Evolutionary conservation across 148 eudicot genomes (phyloP).

Genomic region (Heliamphora exappendiculata): DNA sequence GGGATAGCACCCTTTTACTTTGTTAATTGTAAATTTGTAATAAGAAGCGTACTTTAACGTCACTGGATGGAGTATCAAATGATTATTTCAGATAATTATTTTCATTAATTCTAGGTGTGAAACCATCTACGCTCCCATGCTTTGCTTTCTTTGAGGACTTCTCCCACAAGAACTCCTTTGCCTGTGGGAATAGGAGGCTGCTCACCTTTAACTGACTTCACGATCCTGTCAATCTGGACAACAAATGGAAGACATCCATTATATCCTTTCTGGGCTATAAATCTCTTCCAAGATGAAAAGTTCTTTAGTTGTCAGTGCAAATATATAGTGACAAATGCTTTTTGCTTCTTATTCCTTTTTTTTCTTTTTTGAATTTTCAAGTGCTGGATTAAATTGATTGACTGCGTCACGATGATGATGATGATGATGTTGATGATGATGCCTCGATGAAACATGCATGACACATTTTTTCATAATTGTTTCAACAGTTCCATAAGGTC

Average conservation of each 20-base stretch:
- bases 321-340: background rate
- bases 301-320: background rate
- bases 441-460: background rate
- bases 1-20: too few species aligned
- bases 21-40: too few species aligned
- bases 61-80: too few species aligned
- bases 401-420: background rate
- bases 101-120: too few species aligned
- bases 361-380: too few species aligned
- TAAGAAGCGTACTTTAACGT: too few species aligned
- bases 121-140: too few species aligned
- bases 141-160: too few species aligned
- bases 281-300: background rate
- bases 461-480: background rate
- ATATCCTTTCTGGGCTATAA: background rate
- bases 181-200: too few species aligned
- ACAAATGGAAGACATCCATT: background rate
- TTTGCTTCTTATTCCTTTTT: background rate
- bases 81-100: too few species aligned
- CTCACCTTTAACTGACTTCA: too few species aligned
- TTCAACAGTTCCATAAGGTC: constrained; percentile 78
- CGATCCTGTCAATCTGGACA: background rate
- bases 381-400: background rate
- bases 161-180: too few species aligned
- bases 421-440: background rate